Conservation (phyloP, 2,329 filamentous ascomycete species). For the Epicoccum nigrum region DNA sequence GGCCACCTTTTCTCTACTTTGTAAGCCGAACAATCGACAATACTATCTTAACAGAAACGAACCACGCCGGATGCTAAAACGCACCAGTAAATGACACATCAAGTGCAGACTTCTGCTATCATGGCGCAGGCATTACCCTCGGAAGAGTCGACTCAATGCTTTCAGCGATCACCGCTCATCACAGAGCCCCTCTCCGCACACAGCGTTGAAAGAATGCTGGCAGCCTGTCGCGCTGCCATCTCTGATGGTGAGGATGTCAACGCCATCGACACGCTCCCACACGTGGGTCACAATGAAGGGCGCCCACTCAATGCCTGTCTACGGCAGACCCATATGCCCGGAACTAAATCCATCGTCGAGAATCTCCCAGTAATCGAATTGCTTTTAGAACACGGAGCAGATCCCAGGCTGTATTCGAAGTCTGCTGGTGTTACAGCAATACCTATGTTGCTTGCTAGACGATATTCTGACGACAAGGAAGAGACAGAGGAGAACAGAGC, state of each 20-base stretch:
- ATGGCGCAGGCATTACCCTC: too few relatives aligned
- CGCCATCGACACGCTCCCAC: slow-evolving; percentile 4
- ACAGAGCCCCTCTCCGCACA: slow-evolving; percentile 6
- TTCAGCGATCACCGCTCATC: slow-evolving; percentile 15
- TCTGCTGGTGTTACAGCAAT: not conserved
- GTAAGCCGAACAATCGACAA: too few relatives aligned
- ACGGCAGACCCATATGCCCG: slow-evolving; percentile 9
- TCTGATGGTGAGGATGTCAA: slow-evolving; percentile 17
- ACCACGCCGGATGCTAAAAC: too few relatives aligned
- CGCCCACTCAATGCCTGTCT: slow-evolving; percentile 17
- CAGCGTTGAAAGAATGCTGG: slow-evolving; percentile 9
- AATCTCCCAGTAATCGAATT: slow-evolving; percentile 72
- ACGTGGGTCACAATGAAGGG: slow-evolving; percentile 14
- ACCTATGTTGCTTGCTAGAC: slow-evolving; percentile 10
- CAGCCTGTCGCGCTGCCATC: slow-evolving; percentile 14
- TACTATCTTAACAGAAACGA: too few relatives aligned
- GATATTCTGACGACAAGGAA: slow-evolving; percentile 6
- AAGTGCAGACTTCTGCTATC: too few relatives aligned
- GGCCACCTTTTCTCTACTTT: too few relatives aligned
- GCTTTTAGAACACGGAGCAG: slow-evolving; percentile 84
- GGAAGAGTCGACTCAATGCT: too few relatives aligned
- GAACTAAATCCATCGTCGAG: slow-evolving; percentile 4
- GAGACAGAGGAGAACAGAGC: slow-evolving; percentile 7
- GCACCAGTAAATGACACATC: too few relatives aligned
- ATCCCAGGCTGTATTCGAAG: slow-evolving; percentile 61